Evolutionary conservation across 176 grass and related monocot species (phyloP).

Genomic region (Pharus latifolius): DNA sequence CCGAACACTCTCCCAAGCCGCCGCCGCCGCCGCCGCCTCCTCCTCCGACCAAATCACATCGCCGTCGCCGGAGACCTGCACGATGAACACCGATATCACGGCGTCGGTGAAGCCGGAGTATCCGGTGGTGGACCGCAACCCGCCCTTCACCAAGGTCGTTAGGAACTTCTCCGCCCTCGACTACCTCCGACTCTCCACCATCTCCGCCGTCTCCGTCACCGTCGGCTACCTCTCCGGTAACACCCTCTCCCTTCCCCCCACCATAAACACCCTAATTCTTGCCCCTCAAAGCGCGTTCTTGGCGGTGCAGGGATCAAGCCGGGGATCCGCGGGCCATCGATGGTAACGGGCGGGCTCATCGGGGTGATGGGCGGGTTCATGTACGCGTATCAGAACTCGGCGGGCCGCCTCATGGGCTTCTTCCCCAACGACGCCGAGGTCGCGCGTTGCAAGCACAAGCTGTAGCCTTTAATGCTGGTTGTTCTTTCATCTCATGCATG

Average conservation of each 20-base stretch:
- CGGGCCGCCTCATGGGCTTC: constrained; percentile 88
- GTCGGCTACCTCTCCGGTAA: constrained; percentile 96
- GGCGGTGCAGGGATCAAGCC: constrained; percentile 91
- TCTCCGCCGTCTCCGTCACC: constrained; percentile 84
- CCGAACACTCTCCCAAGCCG: too few species aligned
- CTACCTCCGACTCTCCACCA: constrained; percentile 91
- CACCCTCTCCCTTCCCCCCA: too few species aligned
- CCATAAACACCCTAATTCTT: neutral
- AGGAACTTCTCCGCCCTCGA: constrained; percentile 88
- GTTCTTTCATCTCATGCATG: constrained; percentile 22
- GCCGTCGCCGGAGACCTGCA: too few species aligned
- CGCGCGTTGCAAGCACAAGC: constrained; percentile 51
- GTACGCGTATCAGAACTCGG: constrained; percentile 98
- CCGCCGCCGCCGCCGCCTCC: neutral
- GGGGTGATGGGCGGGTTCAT: constrained; percentile 93
- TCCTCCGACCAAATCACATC: too few species aligned
- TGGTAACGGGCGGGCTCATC: constrained; percentile 92
- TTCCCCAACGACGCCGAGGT: constrained; percentile 93
- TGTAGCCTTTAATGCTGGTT: too few species aligned
- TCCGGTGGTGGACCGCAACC: constrained; percentile 89
- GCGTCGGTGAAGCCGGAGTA: constrained; percentile 87
- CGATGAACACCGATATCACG: constrained; percentile 96
- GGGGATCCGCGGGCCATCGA: constrained; percentile 87
- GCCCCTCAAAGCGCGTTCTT: neutral
- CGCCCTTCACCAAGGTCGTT: constrained; percentile 84